phyloP scores from a whole-genome alignment of 2,329 filamentous ascomycete species.

The Madurella fahalii region DNA sequence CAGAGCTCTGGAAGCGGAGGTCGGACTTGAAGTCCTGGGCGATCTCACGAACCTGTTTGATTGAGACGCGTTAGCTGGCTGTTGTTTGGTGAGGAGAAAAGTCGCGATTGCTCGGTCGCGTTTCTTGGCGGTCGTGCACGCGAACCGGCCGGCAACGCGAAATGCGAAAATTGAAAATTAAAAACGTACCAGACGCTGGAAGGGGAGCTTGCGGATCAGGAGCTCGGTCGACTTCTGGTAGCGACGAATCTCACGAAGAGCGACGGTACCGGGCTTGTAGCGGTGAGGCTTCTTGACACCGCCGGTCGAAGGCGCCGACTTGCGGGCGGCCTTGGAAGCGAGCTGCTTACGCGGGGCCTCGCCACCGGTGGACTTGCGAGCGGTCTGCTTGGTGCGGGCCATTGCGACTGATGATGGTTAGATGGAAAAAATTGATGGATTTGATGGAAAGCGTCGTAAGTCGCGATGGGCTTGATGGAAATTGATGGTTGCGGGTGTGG shows the following conservation, averaged over 20 bases:
- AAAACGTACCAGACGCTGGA: conserved; percentile 77
- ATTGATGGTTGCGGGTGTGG: conserved; percentile 30
- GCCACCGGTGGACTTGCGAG: conserved; percentile 74
- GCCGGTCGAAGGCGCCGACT: conserved; percentile 94
- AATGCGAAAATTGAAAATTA: neutral
- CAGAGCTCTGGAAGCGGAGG: conserved; percentile 95
- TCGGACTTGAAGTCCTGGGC: conserved; percentile 94
- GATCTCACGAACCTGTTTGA: conserved; percentile 74
- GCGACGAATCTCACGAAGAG: conserved; percentile 95
- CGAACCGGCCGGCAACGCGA: neutral
- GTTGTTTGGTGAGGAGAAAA: conserved; percentile 10
- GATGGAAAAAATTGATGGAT: conserved; percentile 26
- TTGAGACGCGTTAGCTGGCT: conserved; percentile 22
- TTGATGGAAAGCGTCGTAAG: conserved; percentile 26
- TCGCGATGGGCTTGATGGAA: conserved; percentile 30
- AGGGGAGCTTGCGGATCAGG: conserved; percentile 93
- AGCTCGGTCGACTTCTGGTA: conserved; percentile 98
- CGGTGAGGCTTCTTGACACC: conserved; percentile 95
- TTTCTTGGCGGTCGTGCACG: neutral
- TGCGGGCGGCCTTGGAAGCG: conserved; percentile 97
- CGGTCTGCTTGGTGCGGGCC: conserved; percentile 64
- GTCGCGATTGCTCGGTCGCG: neutral
- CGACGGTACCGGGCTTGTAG: conserved; percentile 89
- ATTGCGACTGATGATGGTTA: conserved; percentile 42
- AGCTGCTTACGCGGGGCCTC: conserved; percentile 91